Base-by-base conservation (phyloP, 2,329 filamentous ascomycete species). In the Trichoderma pleuroti region DNA sequence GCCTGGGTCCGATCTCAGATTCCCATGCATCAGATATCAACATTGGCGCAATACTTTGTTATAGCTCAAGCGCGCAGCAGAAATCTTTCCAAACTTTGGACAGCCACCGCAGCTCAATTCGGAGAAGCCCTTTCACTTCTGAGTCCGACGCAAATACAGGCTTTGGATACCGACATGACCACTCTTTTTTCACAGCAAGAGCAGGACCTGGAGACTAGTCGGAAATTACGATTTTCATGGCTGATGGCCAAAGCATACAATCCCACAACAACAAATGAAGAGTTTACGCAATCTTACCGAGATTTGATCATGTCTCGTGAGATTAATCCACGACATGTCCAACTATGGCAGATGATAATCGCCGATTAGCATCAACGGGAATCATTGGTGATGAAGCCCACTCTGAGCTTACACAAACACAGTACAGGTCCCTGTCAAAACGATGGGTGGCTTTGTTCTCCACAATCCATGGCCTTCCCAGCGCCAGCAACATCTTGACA, bases 261-360 rank as follows among this genome's bases (percentile, higher is more conserved):
- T 28, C 18, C 72, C 9, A 30, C 56, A 5, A 42, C 68, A 8
- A 73, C 72, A 11, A 72, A 70, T 14, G 32, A 73, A n/a, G 62
- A 68, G 4, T 74, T 77, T 26, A 34, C 72, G 36, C 42, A 59
- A 10, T 61, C 64, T 2, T 73, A 73, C 24, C 64, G 52, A n/a
- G 32, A 24, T 10, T 42, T 64, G 14, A 57, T 72, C 2, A 57
- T 56, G 8, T 46, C 30, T 9, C 66, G 36, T 18, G 64, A 46
- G 2, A 26, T 52, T 12, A 46, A 57, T n/a, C 28, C 74, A 5
- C 70, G 71, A 14, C 52, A 64, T 16, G 9, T 76, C 16, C 74
- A 76, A 36, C 72, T 76, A 26, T 76, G 75, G 75, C 74, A 76
- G 30, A 39, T 76, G 24, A 14, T 73, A 24, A 59, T 65, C 11